Conservation (phyloP, 2,329 filamentous ascomycete genomes). For the Exophiala spinifera region DNA sequence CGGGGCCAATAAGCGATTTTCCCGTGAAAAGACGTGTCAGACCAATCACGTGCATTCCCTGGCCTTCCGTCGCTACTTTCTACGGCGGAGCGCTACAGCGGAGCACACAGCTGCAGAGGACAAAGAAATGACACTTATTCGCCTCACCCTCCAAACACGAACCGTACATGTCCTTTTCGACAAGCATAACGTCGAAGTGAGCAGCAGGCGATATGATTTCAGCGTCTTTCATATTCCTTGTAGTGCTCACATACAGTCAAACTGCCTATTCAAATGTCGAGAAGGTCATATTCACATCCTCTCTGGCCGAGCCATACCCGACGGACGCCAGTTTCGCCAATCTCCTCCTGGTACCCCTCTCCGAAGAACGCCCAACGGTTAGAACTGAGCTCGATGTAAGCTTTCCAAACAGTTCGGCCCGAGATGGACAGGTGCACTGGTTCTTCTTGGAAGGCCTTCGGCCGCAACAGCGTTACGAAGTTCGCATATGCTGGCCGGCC, state of each 20-base stretch:
- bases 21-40: conserved; percentile 1
- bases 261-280: conserved; percentile 70
- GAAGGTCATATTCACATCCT: conserved; percentile 83
- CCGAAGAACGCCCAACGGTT: conserved; percentile 54
- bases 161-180: too few species aligned
- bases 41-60: background rate
- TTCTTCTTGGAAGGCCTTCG: conserved; percentile 68
- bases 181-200: background rate
- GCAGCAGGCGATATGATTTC: background rate
- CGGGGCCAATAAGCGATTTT: conserved; percentile 1
- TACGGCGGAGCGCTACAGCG: too few species aligned
- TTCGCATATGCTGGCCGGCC: conserved; percentile 89
- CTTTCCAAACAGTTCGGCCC: conserved; percentile 59
- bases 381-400: conserved; percentile 63
- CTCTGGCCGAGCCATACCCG: conserved; percentile 56
- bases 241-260: conserved; percentile 6
- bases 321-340: conserved; percentile 56
- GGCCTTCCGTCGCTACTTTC: background rate
- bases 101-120: too few species aligned
- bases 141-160: too few species aligned
- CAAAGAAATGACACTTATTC: too few species aligned
- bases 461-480: conserved; percentile 78
- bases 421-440: conserved; percentile 68
- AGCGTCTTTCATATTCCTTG: background rate
- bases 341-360: conserved; percentile 64